Percentiles rank a stretch among this genome's conserved stretches.
These are phyloP conservation scores for Cardamine chenopodiifolia DNA, from an alignment of 345 rosid species.

Conservation along the genomic window DNA sequence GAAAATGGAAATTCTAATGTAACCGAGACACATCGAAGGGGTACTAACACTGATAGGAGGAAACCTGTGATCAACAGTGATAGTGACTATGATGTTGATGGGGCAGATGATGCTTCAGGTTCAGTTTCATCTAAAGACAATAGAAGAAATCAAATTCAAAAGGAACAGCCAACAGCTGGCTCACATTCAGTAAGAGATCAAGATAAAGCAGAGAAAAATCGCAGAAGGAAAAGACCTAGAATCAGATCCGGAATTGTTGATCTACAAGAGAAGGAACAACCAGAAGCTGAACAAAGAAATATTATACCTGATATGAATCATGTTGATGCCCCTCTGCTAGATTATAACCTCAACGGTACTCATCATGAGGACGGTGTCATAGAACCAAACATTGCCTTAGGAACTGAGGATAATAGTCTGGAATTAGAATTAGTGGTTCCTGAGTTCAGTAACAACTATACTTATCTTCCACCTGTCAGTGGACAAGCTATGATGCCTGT, in stretches of 20 bases:
- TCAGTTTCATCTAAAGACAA: conserved; percentile 85
- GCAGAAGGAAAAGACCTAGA: conserved; percentile 52
- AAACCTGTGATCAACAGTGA: conserved; percentile 58
- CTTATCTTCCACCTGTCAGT: conserved; percentile 52
- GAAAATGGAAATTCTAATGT: conserved; percentile 85
- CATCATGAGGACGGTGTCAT: conserved; percentile 46
- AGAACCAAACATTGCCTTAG: conserved; percentile 38
- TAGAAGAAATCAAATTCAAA: conserved; percentile 50
- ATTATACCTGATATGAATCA: conserved; percentile 66
- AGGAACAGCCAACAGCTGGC: conserved; percentile 37
- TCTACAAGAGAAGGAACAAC: conserved; percentile 45
- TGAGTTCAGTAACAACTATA: conserved; percentile 50
- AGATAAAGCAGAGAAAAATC: conserved; percentile 49
- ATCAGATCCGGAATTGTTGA: conserved; percentile 43
- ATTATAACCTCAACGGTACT: conserved; percentile 44
- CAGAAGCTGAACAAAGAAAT: conserved; percentile 46
- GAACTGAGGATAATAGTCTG: conserved; percentile 49
- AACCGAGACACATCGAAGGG: conserved; percentile 62
- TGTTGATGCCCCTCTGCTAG: conserved; percentile 47
- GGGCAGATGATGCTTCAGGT: conserved; percentile 64
- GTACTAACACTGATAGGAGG: conserved; percentile 49
- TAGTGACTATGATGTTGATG: conserved; percentile 89
- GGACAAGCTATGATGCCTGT: conserved; percentile 55
- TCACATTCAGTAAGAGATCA: conserved; percentile 44
- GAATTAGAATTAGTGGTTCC: conserved; percentile 44